Evolutionary conservation across 2,329 filamentous ascomycete genomes (phyloP), one percentile per base, ranked within the genome.

Genomic region (Penicillium sp.): DNA sequence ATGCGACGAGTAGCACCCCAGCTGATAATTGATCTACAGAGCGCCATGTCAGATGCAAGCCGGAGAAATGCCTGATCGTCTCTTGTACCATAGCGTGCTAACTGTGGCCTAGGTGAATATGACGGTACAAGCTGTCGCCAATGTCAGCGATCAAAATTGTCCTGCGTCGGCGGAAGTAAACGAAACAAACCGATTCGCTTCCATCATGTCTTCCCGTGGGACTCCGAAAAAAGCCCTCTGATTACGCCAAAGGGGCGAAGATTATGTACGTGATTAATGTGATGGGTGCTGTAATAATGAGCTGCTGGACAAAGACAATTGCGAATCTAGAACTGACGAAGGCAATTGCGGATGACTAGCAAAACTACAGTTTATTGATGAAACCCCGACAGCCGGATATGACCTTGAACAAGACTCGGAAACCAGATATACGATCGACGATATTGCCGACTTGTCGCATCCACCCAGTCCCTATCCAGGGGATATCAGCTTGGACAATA

Each of bases 71-170:
- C 7, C 2, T 7, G 8, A 9, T 17, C 12, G n/a, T 28, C 15
- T 9, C 5, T 28, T 47, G 13, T 9, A 24, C 4, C 9, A 26
- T 17, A 17, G 3, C 2, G 5, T 28, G 44, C 44, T 47, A 47
- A 47, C 24, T 2, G 1, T 17, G 8, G 8, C 6, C 22, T 28
- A 47, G 44, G 44, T n/a, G 44, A 28, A 24, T 47, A 47, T 19
- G 44, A 47, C 24, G 44, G 44, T 10, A 47, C 24, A 47, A 47
- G 24, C 24, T 47, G 44, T 47, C 44, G 44, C 44, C 44, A 47
- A 47, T 47, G 44, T 15, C 13, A 28, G 15, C 44, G 44, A 9
- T 22, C 28, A 22, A 24, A 47, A n/a, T 24, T 47, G 24, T 28
- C 44, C 2, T 47, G 44, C n/a, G 24, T 47, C 5, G 44, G 44